phyloP scores from a whole-genome alignment of 305 asterid genomes.

The Petunia hybrid region DNA sequence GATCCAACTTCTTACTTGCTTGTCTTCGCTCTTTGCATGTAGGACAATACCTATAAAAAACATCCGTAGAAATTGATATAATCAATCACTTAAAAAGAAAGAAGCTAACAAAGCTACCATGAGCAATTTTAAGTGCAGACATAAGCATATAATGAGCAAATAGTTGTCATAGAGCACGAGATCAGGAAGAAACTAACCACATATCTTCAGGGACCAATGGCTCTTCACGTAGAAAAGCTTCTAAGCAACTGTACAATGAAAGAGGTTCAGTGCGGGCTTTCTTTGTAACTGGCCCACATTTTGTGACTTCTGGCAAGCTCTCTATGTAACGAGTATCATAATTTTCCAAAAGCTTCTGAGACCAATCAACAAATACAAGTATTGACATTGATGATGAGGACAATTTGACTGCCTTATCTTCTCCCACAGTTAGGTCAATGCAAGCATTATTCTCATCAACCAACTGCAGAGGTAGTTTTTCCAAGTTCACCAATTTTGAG shows the following conservation, averaged over 20 bases:
- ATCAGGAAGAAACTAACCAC: conserved; percentile 67
- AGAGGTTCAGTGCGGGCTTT: conserved; percentile 97
- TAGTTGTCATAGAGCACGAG: conserved; percentile 9
- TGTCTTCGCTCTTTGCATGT: conserved; percentile 98
- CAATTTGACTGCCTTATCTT: conserved; percentile 84
- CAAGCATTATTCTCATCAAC: conserved; percentile 97
- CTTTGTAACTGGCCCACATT: conserved; percentile 76
- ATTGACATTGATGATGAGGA: conserved; percentile 89
- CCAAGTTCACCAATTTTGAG: conserved; percentile 51
- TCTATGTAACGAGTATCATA: conserved; percentile 85
- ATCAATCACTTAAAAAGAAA: conserved; percentile 16
- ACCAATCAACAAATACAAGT: conserved; percentile 97
- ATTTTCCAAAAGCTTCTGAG: conserved; percentile 87
- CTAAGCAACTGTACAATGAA: conserved; percentile 94
- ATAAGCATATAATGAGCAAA: conserved; percentile 25
- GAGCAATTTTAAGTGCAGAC: conserved; percentile 13
- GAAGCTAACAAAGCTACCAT: not conserved
- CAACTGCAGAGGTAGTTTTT: conserved; percentile 92
- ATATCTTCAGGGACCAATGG: conserved; percentile 99
- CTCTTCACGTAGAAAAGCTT: conserved; percentile 96
- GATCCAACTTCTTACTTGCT: conserved; percentile 98
- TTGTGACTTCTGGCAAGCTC: conserved; percentile 86
- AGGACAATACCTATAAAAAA: conserved; percentile 86
- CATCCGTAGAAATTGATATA: conserved; percentile 27
- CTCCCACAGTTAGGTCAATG: conserved; percentile 86